phyloP scores from a whole-genome alignment of 495 filamentous ascomycete species.

The Neurospora sp. region DNA sequence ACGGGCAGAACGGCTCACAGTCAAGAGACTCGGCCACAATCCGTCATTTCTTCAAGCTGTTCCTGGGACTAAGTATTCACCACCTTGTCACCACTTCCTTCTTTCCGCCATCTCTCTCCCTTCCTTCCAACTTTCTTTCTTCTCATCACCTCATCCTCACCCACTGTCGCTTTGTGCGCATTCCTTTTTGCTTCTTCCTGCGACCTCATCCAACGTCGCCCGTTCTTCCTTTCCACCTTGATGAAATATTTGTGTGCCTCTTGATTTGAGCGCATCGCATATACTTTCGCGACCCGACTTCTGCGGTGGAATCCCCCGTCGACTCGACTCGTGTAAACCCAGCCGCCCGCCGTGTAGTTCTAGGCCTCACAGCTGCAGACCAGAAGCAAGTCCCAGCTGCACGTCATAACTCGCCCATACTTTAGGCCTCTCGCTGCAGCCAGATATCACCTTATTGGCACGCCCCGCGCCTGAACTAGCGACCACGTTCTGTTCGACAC shows the following conservation, averaged over 20 bases:
- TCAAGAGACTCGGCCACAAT: neutral
- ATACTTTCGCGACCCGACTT: neutral
- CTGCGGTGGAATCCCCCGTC: neutral
- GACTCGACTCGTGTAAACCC: neutral
- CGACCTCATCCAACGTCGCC: neutral
- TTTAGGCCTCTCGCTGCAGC: neutral
- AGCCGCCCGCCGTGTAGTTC: neutral
- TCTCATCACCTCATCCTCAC: neutral
- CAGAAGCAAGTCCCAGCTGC: neutral
- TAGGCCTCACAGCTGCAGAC: neutral
- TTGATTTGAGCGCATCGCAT: neutral
- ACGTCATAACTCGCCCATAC: neutral
- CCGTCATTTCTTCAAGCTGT: neutral
- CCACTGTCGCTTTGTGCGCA: neutral
- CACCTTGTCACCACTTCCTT: neutral
- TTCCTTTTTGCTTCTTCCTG: neutral
- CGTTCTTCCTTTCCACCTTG: neutral
- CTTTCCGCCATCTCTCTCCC: neutral
- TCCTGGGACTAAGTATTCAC: neutral
- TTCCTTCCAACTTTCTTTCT: neutral
- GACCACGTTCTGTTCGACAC: neutral
- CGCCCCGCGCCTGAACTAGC: neutral
- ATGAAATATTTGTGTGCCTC: neutral
- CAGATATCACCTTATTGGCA: neutral
- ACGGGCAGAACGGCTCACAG: neutral